Evolutionary conservation across 306 rosid genomes (phyloP).

Genomic region (Acacia melanoxylon): DNA sequence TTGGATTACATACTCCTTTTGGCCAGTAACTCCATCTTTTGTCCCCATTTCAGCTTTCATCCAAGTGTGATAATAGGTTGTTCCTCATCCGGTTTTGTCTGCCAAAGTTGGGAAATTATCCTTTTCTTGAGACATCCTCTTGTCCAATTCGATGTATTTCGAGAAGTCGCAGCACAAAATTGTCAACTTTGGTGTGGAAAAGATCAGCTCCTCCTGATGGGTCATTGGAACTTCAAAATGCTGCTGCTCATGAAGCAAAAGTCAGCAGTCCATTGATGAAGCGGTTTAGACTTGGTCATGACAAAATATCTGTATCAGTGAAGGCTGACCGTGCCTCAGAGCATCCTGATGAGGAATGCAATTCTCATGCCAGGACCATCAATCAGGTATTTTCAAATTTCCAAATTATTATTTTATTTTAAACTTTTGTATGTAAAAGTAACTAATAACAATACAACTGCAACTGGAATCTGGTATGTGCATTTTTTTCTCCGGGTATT

Average conservation of each 20-base stretch:
- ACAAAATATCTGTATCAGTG: constrained; percentile 51
- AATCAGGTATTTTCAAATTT: constrained; percentile 51
- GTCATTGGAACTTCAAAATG: constrained; percentile 46
- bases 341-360: constrained; percentile 68
- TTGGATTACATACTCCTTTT: constrained; percentile 26
- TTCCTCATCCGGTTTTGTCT: constrained; percentile 70
- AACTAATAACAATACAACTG: not conserved
- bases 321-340: constrained; percentile 42
- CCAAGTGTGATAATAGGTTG: constrained; percentile 86
- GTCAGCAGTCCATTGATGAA: constrained; percentile 53
- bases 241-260: constrained; percentile 48
- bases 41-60: constrained; percentile 75
- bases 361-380: constrained; percentile 57
- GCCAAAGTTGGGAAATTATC: constrained; percentile 56
- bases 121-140: constrained; percentile 65
- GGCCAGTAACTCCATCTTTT: constrained; percentile 34
- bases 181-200: constrained; percentile 64
- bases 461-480: not conserved
- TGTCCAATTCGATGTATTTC: constrained; percentile 89
- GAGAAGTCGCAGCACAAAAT: constrained; percentile 62
- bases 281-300: constrained; percentile 70
- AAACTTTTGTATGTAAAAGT: not conserved
- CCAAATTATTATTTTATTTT: constrained; percentile 5
- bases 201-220: constrained; percentile 59
- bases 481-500: not conserved